Conservation (phyloP, 129 eudicot species). For the Helianthus tuberosus region DNA sequence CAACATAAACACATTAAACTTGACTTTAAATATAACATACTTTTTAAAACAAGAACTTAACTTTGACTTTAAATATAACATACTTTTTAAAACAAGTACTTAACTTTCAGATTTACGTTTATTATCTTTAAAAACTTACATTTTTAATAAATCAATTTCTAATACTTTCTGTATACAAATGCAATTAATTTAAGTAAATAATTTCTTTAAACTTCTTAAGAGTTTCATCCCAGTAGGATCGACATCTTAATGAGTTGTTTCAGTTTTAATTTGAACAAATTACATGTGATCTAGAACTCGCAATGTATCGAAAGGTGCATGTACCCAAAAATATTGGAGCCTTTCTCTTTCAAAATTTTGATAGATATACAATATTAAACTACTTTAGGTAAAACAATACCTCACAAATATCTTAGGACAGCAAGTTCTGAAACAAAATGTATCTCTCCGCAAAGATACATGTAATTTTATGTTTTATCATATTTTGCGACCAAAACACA, state of each 20-base stretch:
- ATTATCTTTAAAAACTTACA: no score
- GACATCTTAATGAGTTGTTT: neutral
- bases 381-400: neutral
- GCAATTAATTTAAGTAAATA: no score
- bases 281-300: constrained; percentile 9
- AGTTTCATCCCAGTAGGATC: neutral
- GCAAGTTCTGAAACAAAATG: neutral
- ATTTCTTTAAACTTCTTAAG: neutral
- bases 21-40: no score
- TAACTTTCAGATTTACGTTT: no score
- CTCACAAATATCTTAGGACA: neutral
- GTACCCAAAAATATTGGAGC: constrained; percentile 15
- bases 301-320: constrained; percentile 19
- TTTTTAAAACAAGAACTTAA: no score
- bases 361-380: neutral
- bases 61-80: no score
- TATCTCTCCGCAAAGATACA: neutral
- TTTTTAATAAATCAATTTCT: no score
- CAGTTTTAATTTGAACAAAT: constrained; percentile 2
- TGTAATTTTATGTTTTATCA: neutral
- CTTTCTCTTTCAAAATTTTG: constrained; percentile 4
- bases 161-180: no score
- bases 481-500: neutral
- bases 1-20: no score
- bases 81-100: no score